phyloP scores from a whole-genome alignment of 2,329 filamentous ascomycete genomes.

The Aspergillus sp. region DNA sequence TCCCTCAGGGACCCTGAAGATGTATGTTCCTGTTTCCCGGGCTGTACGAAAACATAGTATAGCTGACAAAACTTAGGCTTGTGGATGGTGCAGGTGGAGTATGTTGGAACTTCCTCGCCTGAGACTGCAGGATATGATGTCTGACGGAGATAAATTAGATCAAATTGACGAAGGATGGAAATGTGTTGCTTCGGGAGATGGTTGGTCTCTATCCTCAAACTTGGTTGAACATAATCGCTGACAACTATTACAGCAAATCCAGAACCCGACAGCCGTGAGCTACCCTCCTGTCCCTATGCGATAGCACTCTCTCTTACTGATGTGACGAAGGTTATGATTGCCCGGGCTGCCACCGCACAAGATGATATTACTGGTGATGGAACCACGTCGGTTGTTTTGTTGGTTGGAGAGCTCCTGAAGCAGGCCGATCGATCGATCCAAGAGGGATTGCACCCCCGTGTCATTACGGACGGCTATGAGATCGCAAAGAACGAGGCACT shows the following conservation, averaged over 20 bases:
- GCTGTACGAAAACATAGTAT: constrained; percentile 3
- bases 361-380: constrained; percentile 98
- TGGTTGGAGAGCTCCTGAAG: constrained; percentile 95
- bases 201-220: constrained; percentile 27
- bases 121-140: constrained; percentile 3
- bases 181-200: constrained; percentile 68
- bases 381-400: constrained; percentile 89
- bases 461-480: constrained; percentile 96
- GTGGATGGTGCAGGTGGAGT: constrained; percentile 57
- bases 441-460: constrained; percentile 91
- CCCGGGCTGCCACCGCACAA: constrained; percentile 83
- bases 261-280: constrained; percentile 88
- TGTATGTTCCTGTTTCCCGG: constrained; percentile 48
- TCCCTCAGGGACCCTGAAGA: constrained; percentile 90
- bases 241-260: constrained; percentile 62
- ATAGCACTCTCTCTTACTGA: constrained; percentile 14
- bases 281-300: constrained; percentile 4
- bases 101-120: constrained; percentile 21
- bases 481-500: constrained; percentile 89
- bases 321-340: constrained; percentile 55
- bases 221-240: constrained; percentile 18
- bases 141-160: constrained; percentile 52
- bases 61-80: constrained; percentile 42
- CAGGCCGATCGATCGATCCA: constrained; percentile 94
- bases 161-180: constrained; percentile 98